Evolutionary conservation across 495 filamentous ascomycete species (phyloP).

Genomic region (Aspergillus sclerotioniger): DNA sequence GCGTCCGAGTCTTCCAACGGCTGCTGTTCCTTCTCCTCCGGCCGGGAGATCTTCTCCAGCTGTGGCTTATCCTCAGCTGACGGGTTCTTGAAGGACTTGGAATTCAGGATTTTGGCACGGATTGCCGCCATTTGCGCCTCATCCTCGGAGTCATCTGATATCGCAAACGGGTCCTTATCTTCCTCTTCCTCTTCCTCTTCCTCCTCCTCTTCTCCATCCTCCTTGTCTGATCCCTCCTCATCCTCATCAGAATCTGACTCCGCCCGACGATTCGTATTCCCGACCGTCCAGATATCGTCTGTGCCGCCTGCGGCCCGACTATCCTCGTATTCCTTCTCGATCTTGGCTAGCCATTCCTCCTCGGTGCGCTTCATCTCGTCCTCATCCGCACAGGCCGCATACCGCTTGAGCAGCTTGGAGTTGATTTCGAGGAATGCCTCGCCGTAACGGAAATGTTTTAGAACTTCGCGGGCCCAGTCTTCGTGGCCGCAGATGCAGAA

Average conservation of each 20-base stretch:
- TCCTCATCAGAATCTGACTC: conserved; percentile 38
- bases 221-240: conserved; percentile 54
- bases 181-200: conserved; percentile 49
- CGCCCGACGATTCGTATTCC: conserved; percentile 72
- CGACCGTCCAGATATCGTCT: conserved; percentile 76
- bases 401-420: conserved; percentile 72
- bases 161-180: conserved; percentile 64
- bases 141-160: conserved; percentile 74
- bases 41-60: conserved; percentile 56
- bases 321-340: conserved; percentile 86
- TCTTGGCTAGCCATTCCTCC: conserved; percentile 79
- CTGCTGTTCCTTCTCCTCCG: conserved; percentile 15
- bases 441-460: conserved; percentile 86
- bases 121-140: conserved; percentile 94
- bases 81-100: conserved; percentile 78
- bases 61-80: conserved; percentile 48
- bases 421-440: conserved; percentile 87
- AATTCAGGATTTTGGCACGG: conserved; percentile 75
- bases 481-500: conserved; percentile 88
- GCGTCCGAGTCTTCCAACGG: conserved; percentile 64
- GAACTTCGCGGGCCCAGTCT: conserved; percentile 83
- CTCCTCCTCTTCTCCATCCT: conserved; percentile 45
- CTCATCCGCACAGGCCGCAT: conserved; percentile 78
- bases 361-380: conserved; percentile 86
- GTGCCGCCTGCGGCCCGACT: conserved; percentile 60